phyloP scores from a whole-genome alignment of 2,329 filamentous ascomycete species.

The Clonostachys chloroleuca region DNA sequence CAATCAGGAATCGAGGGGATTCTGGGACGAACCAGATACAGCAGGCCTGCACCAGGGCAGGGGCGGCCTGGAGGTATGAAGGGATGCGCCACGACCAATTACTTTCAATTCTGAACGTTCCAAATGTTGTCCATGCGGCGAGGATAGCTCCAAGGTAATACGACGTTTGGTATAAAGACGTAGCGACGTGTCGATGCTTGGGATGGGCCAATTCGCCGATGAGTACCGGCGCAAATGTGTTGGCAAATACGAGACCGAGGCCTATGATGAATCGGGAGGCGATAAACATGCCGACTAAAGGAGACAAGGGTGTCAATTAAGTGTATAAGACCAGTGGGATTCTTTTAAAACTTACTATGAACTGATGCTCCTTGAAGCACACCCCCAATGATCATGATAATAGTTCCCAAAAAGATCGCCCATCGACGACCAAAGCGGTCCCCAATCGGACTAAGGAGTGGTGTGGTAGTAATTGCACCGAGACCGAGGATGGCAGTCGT shows the following conservation, averaged over 20 bases:
- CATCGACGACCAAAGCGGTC: slow-evolving; percentile 48
- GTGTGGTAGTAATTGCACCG: slow-evolving; percentile 50
- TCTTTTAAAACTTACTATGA: neutral
- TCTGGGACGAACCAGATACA: slow-evolving; percentile 50
- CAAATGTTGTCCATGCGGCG: slow-evolving; percentile 43
- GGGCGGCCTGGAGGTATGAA: slow-evolving; percentile 37
- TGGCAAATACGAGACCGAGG: slow-evolving; percentile 53
- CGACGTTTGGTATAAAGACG: slow-evolving; percentile 51
- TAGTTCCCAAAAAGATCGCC: slow-evolving; percentile 49
- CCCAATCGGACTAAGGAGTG: slow-evolving; percentile 47
- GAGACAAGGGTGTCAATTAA: too few relatives aligned
- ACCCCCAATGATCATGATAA: slow-evolving; percentile 47
- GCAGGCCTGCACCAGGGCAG: slow-evolving; percentile 38
- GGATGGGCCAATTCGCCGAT: slow-evolving; percentile 57
- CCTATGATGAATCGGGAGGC: slow-evolving; percentile 50
- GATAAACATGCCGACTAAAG: slow-evolving; percentile 46
- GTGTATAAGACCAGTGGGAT: too few relatives aligned
- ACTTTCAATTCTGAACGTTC: slow-evolving; percentile 31
- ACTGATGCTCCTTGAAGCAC: slow-evolving; percentile 33
- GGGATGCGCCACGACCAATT: slow-evolving; percentile 39
- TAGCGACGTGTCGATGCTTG: slow-evolving; percentile 54
- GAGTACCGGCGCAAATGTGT: slow-evolving; percentile 52
- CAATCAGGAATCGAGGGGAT: slow-evolving; percentile 56
- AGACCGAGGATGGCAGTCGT: slow-evolving; percentile 54
- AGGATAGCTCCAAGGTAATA: slow-evolving; percentile 48